Conservation (phyloP, 345 rosid species). For the Brassica napus region Da-Ae NC_063435.1:5995501-5996000, state of each 20-base stretch:
- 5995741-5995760: background rate
- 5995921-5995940: background rate
- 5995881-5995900: background rate
- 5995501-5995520: background rate
- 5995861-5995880: background rate
- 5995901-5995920: background rate
- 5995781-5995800: background rate
- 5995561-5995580: background rate
- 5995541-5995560: background rate
- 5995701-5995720: background rate
- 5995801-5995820: background rate
- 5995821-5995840: background rate
- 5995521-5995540: background rate
- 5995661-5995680: background rate
- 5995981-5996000: background rate
- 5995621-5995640: constrained; percentile 76
- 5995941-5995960: background rate
- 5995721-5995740: background rate
- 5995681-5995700: background rate
- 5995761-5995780: background rate
- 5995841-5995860: background rate
- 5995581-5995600: constrained; percentile 48
- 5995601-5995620: constrained; percentile 73
- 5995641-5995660: constrained; percentile 1
- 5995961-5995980: background rate